phyloP scores from a whole-genome alignment of 352 stramenopile species.

The Aphanomyces cochlioides region DNA sequence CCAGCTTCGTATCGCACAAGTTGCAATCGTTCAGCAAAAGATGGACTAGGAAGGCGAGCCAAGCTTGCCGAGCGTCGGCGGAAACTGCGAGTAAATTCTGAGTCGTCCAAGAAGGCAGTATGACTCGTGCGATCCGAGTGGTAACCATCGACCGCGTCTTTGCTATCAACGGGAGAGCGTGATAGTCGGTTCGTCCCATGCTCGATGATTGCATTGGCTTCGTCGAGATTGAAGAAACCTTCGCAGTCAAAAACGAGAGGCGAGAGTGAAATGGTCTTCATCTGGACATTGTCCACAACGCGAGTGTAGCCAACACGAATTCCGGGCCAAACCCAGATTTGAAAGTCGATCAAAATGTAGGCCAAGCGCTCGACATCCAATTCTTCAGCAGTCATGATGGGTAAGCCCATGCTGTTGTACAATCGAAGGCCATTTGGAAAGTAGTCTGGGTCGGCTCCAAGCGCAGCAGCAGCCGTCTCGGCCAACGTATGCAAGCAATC shows the following conservation, averaged over 20 bases:
- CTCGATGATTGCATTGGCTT: conserved; percentile 53
- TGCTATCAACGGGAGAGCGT: conserved; percentile 57
- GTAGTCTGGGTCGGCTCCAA: conserved; percentile 47
- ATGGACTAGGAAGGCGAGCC: conserved; percentile 45
- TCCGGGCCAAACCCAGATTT: conserved; percentile 76
- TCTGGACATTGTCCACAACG: conserved; percentile 44
- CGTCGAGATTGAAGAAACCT: conserved; percentile 54
- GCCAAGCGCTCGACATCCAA: conserved; percentile 45
- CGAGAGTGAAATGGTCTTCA: conserved; percentile 59
- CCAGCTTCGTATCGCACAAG: conserved; percentile 64
- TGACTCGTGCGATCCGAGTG: conserved; percentile 61
- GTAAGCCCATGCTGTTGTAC: conserved; percentile 49
- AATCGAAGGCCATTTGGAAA: conserved; percentile 56
- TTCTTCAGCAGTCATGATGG: conserved; percentile 41
- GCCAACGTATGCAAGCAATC: conserved; percentile 45
- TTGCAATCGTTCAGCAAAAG: conserved; percentile 55
- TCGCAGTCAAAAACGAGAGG: conserved; percentile 65
- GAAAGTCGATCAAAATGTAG: conserved; percentile 61
- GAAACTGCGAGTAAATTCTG: conserved; percentile 60
- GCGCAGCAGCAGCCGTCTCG: conserved; percentile 38
- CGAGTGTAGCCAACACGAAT: conserved; percentile 61
- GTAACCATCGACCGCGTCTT: conserved; percentile 53
- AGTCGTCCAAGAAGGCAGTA: conserved; percentile 66
- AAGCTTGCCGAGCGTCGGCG: conserved; percentile 47
- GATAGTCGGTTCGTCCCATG: conserved; percentile 45